Percentiles rank a stretch among this genome's conserved stretches.
Conservation (phyloP, 164 flowering plant genomes). For the Houttuynia cordata region DNA sequence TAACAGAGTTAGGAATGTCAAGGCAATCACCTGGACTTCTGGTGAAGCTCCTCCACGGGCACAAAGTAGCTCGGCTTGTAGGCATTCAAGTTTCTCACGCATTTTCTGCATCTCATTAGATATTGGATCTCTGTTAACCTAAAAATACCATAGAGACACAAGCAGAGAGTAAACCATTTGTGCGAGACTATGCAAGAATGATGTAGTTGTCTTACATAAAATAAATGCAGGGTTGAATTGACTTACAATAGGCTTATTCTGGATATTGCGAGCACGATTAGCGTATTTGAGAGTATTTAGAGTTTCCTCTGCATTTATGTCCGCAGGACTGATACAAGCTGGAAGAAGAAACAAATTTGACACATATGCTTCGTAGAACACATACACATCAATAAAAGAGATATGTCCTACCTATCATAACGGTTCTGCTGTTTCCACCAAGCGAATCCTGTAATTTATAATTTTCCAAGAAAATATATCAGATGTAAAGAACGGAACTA, state of each 20-base stretch:
- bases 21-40: slow-evolving; percentile 60
- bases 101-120: slow-evolving; percentile 85
- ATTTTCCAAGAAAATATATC: not conserved
- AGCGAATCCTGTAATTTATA: slow-evolving; percentile 72
- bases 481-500: too few species aligned
- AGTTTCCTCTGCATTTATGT: slow-evolving; percentile 97
- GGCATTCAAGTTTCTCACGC: slow-evolving; percentile 85
- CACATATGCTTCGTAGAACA: not conserved
- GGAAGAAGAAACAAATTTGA: slow-evolving; percentile 8
- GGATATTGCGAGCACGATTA: slow-evolving; percentile 97
- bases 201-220: not conserved
- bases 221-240: not conserved
- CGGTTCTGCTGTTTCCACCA: slow-evolving; percentile 99
- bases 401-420: slow-evolving; percentile 89
- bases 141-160: slow-evolving; percentile 9
- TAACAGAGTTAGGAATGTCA: not conserved
- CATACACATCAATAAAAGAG: not conserved
- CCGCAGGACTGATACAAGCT: slow-evolving; percentile 99
- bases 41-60: slow-evolving; percentile 67
- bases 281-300: slow-evolving; percentile 98
- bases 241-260: slow-evolving; percentile 95
- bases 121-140: slow-evolving; percentile 93
- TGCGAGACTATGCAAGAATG: not conserved
- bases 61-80: slow-evolving; percentile 87
- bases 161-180: not conserved